Conservation (phyloP, 306 rosid species). For the Malus asiatica region DNA sequence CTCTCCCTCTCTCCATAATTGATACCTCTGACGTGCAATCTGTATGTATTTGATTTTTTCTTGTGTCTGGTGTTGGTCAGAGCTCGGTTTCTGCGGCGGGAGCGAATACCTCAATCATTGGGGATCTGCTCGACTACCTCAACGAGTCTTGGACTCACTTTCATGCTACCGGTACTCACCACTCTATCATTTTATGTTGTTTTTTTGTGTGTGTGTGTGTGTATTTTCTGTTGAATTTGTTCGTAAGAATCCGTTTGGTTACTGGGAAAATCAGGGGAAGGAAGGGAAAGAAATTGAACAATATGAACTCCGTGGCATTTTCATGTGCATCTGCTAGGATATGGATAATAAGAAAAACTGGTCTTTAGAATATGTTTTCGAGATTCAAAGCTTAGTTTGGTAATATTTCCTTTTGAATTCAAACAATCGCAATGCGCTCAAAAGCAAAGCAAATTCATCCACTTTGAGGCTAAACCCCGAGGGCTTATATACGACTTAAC, state of each 20-base stretch:
- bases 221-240: not conserved
- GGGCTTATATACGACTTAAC: not conserved
- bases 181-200: not conserved
- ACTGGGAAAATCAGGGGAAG: not conserved
- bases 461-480: not conserved
- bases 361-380: not conserved
- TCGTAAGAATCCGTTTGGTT: not conserved
- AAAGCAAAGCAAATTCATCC: not conserved
- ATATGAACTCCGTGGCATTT: not conserved
- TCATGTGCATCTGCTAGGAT: not conserved
- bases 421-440: not conserved
- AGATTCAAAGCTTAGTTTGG: not conserved
- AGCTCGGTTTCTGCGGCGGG: constrained; percentile 28
- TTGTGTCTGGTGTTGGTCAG: constrained; percentile 19
- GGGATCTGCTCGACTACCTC: constrained; percentile 67
- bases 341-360: not conserved
- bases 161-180: constrained; percentile 71
- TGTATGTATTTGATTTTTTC: not conserved
- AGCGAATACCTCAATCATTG: constrained; percentile 52
- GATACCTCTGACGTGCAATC: not conserved
- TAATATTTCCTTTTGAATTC: not conserved
- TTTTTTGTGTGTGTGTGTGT: not conserved
- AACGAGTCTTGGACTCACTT: constrained; percentile 97
- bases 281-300: not conserved
- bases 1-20: not conserved